Conservation (phyloP, 805 yeast genomes). For the Candida qinlingensis region DNA sequence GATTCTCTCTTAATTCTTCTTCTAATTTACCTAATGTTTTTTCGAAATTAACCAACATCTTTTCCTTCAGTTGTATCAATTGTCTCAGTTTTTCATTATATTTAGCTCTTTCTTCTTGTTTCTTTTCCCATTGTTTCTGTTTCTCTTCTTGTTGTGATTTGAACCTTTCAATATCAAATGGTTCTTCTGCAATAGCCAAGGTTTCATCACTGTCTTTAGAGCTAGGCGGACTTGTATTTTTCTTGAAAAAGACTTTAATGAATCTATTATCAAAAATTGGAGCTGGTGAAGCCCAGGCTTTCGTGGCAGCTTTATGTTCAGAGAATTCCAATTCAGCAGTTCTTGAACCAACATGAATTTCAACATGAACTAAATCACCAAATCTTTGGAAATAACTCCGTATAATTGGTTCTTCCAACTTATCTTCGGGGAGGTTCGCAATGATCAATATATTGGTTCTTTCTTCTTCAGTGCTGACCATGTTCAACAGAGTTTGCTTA, state of each 20-base stretch:
- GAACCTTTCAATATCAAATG: conserved; percentile 34
- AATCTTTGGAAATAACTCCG: conserved; percentile 35
- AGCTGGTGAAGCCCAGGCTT: conserved; percentile 38
- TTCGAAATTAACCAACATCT: conserved; percentile 31
- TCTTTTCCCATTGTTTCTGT: conserved; percentile 37
- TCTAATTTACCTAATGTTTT: conserved; percentile 19
- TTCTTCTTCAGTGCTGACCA: conserved; percentile 2
- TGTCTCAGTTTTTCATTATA: conserved; percentile 29
- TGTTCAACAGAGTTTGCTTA: not conserved
- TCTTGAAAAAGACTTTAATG: conserved; percentile 40
- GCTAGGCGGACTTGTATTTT: conserved; percentile 1
- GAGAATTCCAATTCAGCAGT: conserved; percentile 36
- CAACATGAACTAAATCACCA: conserved; percentile 31
- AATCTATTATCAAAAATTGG: conserved; percentile 45
- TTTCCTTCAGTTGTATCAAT: conserved; percentile 30
- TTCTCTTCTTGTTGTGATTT: conserved; percentile 32
- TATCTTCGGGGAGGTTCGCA: conserved; percentile 39
- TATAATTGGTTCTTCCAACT: conserved; percentile 29
- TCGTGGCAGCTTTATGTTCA: conserved; percentile 32
- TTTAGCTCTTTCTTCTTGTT: conserved; percentile 29
- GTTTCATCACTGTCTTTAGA: not conserved
- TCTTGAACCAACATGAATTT: conserved; percentile 23
- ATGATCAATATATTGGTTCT: conserved; percentile 28
- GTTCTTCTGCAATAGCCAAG: not conserved
- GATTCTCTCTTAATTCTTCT: conserved; percentile 11